A percentile compares a stretch with the other conserved stretches of the same genome.
Evolutionary conservation across 176 grass and related monocot genomes (phyloP).

Genomic region (Aegilops bicornis): DNA sequence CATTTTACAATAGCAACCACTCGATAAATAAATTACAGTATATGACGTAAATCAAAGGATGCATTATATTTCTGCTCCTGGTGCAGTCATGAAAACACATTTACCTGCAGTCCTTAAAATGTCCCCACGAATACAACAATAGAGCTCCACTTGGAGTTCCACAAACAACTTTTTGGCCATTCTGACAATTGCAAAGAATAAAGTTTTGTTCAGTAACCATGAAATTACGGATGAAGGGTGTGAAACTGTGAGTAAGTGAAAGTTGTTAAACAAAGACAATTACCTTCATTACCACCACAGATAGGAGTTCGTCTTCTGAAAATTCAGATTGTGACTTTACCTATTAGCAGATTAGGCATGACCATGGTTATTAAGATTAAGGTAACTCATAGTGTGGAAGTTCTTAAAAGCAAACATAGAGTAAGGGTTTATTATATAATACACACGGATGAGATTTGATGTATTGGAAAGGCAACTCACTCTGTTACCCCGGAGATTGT

Average conservation of each 20-base stretch:
- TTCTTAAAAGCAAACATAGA: slow-evolving; percentile 7
- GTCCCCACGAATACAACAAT: slow-evolving; percentile 87
- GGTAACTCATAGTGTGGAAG: slow-evolving; percentile 1
- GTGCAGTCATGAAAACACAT: neutral
- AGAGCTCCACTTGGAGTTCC: slow-evolving; percentile 86
- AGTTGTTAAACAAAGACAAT: neutral
- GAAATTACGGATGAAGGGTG: neutral
- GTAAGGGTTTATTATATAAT: neutral
- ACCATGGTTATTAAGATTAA: neutral
- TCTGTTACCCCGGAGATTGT: slow-evolving; percentile 75
- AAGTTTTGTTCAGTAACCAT: neutral
- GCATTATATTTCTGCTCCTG: neutral
- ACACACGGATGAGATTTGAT: neutral
- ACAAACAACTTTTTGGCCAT: slow-evolving; percentile 78
- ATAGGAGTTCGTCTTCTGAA: slow-evolving; percentile 94
- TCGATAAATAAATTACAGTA: neutral
- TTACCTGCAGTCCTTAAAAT: slow-evolving; percentile 99
- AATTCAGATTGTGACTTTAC: slow-evolving; percentile 86
- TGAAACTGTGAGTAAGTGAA: neutral
- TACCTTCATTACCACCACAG: slow-evolving; percentile 90
- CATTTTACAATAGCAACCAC: neutral
- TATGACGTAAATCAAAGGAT: neutral
- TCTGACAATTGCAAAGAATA: slow-evolving; percentile 22
- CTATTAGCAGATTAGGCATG: slow-evolving; percentile 42
- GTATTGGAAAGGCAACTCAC: slow-evolving; percentile 41